Percentiles rank a stretch among this genome's conserved stretches.
phyloP scores from a whole-genome alignment of 2,329 filamentous ascomycete species.

The Phyllosticta paracitricarpa region DNA sequence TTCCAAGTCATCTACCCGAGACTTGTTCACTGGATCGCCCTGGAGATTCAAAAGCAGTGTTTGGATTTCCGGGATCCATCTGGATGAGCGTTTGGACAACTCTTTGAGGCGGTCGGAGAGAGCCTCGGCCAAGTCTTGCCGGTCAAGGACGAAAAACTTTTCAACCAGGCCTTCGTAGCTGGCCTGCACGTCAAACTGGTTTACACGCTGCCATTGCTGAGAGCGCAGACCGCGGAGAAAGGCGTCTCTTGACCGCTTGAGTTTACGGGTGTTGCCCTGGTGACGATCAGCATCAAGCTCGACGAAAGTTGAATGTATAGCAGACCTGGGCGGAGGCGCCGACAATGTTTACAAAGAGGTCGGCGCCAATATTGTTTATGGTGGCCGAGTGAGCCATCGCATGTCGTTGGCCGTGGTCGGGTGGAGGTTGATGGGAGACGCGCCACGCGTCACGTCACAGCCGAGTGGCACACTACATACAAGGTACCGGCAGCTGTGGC shows the following conservation, averaged over 20 bases:
- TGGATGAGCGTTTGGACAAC: slow-evolving; percentile 44
- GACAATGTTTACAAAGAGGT: slow-evolving; percentile 58
- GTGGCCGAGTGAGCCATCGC: slow-evolving; percentile 62
- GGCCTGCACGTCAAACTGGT: slow-evolving; percentile 38
- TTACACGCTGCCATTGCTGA: slow-evolving; percentile 35
- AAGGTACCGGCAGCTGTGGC: background rate
- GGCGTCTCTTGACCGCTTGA: slow-evolving; percentile 28
- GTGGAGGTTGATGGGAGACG: slow-evolving; percentile 4
- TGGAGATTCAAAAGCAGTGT: slow-evolving; percentile 72
- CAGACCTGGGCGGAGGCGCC: slow-evolving; percentile 26
- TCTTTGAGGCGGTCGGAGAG: slow-evolving; percentile 50
- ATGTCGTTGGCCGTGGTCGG: background rate
- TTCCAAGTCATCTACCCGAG: slow-evolving; percentile 54
- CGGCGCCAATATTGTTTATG: slow-evolving; percentile 55
- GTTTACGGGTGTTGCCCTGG: slow-evolving; percentile 14
- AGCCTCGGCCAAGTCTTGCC: slow-evolving; percentile 69
- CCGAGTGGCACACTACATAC: background rate
- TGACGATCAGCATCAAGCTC: slow-evolving; percentile 12
- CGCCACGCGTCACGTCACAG: slow-evolving; percentile 2
- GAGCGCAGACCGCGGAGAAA: slow-evolving; percentile 30
- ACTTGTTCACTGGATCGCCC: slow-evolving; percentile 64
- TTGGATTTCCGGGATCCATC: slow-evolving; percentile 71
- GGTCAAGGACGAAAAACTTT: slow-evolving; percentile 70
- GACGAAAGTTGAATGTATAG: slow-evolving; percentile 1
- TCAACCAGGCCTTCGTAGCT: slow-evolving; percentile 55